Evolutionary conservation across 306 rosid genomes (phyloP).

Genomic region (Arachis stenosperma): DNA sequence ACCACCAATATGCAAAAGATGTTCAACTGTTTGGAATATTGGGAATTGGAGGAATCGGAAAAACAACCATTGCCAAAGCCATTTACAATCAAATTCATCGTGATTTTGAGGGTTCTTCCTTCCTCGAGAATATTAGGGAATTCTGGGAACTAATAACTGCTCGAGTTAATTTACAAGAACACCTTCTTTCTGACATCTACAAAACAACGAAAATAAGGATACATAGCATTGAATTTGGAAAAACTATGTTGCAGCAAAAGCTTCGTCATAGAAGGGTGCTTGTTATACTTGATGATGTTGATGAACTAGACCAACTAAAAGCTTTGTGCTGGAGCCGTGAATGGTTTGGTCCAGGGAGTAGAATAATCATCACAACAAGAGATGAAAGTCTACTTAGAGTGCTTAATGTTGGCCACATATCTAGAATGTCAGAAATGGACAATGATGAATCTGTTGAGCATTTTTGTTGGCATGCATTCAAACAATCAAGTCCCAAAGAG

Average conservation of each 20-base stretch:
- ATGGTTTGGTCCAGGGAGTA: slow-evolving; percentile 30
- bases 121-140: slow-evolving; percentile 25
- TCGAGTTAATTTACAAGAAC: slow-evolving; percentile 20
- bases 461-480: slow-evolving; percentile 20
- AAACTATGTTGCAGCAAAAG: not conserved
- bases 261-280: slow-evolving; percentile 10
- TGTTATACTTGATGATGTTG: slow-evolving; percentile 34
- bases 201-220: not conserved
- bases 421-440: not conserved
- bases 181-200: not conserved
- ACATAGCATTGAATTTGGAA: not conserved
- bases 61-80: slow-evolving; percentile 32
- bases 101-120: not conserved
- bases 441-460: slow-evolving; percentile 15
- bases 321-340: slow-evolving; percentile 27
- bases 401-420: not conserved
- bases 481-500: not conserved
- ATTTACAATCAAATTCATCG: slow-evolving; percentile 1
- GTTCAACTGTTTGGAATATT: slow-evolving; percentile 1
- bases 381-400: not conserved
- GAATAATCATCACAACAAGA: slow-evolving; percentile 32
- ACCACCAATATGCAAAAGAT: not conserved
- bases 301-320: not conserved
- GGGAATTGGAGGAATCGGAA: slow-evolving; percentile 21
- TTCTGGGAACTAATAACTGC: not conserved